Evolutionary conservation across 179 eudicot genomes (phyloP).

Genomic region (Spinacia oleracea): DNA sequence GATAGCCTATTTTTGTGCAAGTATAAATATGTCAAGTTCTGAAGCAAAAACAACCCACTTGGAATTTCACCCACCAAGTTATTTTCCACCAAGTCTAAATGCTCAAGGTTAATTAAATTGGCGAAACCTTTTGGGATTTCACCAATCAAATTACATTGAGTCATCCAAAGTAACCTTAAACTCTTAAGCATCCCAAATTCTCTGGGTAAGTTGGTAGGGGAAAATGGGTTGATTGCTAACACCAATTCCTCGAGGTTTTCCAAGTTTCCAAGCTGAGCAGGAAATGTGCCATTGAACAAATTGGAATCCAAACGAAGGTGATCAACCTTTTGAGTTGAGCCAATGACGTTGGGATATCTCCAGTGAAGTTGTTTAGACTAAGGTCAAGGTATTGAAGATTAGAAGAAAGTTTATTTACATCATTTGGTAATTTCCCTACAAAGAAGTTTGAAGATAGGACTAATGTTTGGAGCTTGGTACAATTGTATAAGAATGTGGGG

Average conservation of each 20-base stretch:
- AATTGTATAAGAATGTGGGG: constrained; percentile 53
- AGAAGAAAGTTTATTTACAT: constrained; percentile 41
- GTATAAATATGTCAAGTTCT: constrained; percentile 48
- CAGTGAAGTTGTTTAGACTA: constrained; percentile 64
- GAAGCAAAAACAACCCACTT: constrained; percentile 47
- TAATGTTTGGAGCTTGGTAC: constrained; percentile 44
- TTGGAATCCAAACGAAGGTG: constrained; percentile 37
- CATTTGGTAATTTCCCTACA: constrained; percentile 58
- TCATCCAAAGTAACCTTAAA: constrained; percentile 46
- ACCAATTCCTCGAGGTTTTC: constrained; percentile 38
- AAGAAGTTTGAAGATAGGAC: constrained; percentile 52
- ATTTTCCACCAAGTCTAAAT: constrained; percentile 42
- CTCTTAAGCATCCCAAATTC: constrained; percentile 46
- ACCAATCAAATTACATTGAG: constrained; percentile 38
- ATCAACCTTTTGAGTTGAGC: constrained; percentile 45
- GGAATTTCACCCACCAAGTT: constrained; percentile 58
- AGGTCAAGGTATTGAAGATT: constrained; percentile 44
- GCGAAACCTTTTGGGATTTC: constrained; percentile 41
- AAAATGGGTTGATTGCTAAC: constrained; percentile 43
- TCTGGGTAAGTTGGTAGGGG: constrained; percentile 39
- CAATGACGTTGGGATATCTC: constrained; percentile 60
- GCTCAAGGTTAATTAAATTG: constrained; percentile 31
- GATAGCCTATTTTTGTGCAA: constrained; percentile 49
- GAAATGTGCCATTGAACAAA: constrained; percentile 58
- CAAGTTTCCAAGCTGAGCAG: constrained; percentile 59